Evolutionary conservation across 202 grass and related monocot genomes (phyloP), one percentile per base, ranked within the genome.

Genomic region (Carex sylvatica): DNA sequence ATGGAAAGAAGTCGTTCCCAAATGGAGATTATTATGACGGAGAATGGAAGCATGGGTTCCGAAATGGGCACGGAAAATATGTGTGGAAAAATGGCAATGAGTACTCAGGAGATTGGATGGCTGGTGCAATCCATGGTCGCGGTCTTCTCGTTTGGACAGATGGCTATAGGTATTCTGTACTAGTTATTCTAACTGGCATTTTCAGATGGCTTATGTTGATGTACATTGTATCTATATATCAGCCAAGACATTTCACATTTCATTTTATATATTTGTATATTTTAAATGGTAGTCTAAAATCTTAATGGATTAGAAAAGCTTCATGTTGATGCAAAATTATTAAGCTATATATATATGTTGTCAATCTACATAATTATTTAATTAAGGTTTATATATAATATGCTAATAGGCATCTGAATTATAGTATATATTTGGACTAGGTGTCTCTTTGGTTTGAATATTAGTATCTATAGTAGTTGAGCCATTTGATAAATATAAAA

Each of bases 21-120:
- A 91, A 86, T 36, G 88, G 88, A 11, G 93, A 93, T 70, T 91
- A 91, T 19, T 96, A 96, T 75, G 93, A 96, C 20, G 93, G 93
- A 1, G 90, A 93, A 84, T 91, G 93, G 93, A 89, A 88, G 74
- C 80, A 85, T 12, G 93, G 93, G 5, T 82, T 91, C 30, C 91
- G 85, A 68, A 88, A 93, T 16, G 93, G 90, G 0, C 86, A 96
- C 42, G 93, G 88, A 0, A 85, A 89, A 0, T 96, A 96, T 80
- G 88, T 96, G 38, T 96, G 90, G 90, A 89, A 88, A 33, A 62
- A 84, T 12, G 93, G 93, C 3, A 91, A 91, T 85, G 90, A 96
- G 87, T 96, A 96, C 78, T 72, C 88, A 31, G 93, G 90, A 70
- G 87, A 91, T 3, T 96, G 93, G 93, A 80, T 36, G 75, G 80